Conservation (phyloP, 495 filamentous ascomycete species). For the Schizothecium vesticola region DNA sequence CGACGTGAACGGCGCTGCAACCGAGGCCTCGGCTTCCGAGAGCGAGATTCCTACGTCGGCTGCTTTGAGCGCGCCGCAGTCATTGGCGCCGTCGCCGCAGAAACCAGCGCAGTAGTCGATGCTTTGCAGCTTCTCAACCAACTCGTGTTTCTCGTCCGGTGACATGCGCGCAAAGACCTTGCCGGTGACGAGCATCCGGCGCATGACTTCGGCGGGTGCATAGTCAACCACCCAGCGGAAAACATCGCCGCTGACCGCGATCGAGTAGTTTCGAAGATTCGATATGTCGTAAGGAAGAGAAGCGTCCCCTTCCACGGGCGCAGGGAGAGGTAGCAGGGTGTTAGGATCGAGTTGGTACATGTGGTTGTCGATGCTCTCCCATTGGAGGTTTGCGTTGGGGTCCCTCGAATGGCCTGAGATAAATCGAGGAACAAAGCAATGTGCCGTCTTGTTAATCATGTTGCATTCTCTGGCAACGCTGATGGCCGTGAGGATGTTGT, state of each 20-base stretch:
- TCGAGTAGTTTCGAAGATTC: constrained; percentile 72
- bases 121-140: constrained; percentile 94
- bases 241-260: constrained; percentile 87
- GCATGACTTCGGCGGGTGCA: constrained; percentile 68
- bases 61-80: constrained; percentile 95
- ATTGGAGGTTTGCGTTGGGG: constrained; percentile 63
- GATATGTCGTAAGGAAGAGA: constrained; percentile 79
- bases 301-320: constrained; percentile 63
- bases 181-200: constrained; percentile 79
- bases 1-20: constrained; percentile 95
- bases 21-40: constrained; percentile 95
- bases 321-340: constrained; percentile 70
- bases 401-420: constrained; percentile 65
- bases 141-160: constrained; percentile 96
- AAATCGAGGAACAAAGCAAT: constrained; percentile 91
- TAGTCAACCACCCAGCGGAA: constrained; percentile 96
- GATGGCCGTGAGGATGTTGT: constrained; percentile 96
- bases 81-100: constrained; percentile 97
- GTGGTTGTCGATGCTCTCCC: constrained; percentile 89
- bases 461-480: constrained; percentile 92
- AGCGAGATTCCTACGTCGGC: constrained; percentile 98
- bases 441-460: constrained; percentile 70
- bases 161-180: constrained; percentile 99
- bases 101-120: constrained; percentile 96
- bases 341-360: constrained; percentile 67